Evolutionary conservation across 2,329 filamentous ascomycete species (phyloP).

Genomic region (Neurospora sp.): DNA sequence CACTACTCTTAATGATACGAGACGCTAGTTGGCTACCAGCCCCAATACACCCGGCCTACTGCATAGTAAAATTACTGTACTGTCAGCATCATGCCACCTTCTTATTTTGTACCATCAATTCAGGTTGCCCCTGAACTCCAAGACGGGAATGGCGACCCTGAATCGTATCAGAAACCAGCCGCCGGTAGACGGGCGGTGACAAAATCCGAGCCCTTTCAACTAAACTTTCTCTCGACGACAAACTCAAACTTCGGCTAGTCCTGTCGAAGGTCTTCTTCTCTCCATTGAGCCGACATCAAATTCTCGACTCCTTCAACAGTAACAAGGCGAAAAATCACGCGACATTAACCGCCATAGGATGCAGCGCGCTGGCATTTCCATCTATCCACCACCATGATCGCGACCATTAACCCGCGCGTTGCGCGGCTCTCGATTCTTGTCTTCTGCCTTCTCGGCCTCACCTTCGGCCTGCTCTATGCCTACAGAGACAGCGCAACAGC

Average conservation of each 20-base stretch:
- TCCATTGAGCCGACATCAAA: neutral
- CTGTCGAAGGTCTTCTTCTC: neutral
- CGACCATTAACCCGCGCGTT: conserved; percentile 5
- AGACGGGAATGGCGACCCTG: neutral
- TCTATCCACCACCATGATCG: neutral
- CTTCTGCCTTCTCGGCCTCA: conserved; percentile 3
- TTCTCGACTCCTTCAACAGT: neutral
- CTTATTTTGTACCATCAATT: neutral
- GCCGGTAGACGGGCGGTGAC: neutral
- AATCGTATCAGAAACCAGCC: neutral
- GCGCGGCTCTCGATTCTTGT: conserved; percentile 7
- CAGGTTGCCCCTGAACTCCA: neutral
- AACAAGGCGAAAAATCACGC: neutral
- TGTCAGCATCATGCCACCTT: neutral
- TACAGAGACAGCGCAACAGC: conserved; percentile 3
- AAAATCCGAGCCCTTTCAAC: neutral
- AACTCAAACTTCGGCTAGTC: neutral
- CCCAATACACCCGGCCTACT: neutral
- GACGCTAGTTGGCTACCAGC: neutral
- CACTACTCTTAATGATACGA: neutral
- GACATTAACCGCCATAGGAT: neutral
- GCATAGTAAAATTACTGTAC: neutral
- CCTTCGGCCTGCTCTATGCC: conserved; percentile 3
- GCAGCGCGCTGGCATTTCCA: neutral
- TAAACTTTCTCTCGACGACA: neutral